Conservation (phyloP, 495 filamentous ascomycete genomes). For the Aspergillus baeticus region DNA sequence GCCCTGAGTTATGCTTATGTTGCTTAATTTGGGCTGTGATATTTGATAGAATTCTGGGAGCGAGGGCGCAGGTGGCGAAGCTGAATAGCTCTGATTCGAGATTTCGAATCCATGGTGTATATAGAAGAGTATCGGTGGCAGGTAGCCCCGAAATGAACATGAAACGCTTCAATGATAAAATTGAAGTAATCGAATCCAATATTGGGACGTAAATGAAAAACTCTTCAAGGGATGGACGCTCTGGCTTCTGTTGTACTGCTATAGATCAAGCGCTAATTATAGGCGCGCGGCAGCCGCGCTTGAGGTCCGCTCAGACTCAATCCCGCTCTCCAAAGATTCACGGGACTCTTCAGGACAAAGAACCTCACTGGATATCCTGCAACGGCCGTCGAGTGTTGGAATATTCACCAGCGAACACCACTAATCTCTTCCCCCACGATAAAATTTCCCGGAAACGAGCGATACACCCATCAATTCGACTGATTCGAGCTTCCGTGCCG, state of each 20-base stretch:
- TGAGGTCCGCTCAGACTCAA: neutral
- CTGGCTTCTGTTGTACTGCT: too few species aligned
- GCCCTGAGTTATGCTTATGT: neutral
- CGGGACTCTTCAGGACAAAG: neutral
- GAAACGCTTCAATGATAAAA: neutral
- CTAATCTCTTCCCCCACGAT: too few species aligned
- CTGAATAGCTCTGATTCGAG: neutral
- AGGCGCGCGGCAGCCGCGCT: constrained; percentile 1
- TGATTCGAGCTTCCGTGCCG: neutral
- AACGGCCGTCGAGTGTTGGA: neutral
- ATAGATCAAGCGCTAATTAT: neutral
- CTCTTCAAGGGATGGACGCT: too few species aligned
- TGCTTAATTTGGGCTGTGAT: constrained; percentile 3
- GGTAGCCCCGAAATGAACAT: neutral
- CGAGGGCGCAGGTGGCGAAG: constrained; percentile 20
- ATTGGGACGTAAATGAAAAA: too few species aligned
- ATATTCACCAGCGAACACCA: neutral
- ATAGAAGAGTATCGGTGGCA: neutral
- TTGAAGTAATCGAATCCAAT: neutral
- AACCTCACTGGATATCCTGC: neutral
- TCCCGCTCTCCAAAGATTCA: constrained; percentile 2
- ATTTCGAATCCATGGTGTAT: neutral
- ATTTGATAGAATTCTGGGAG: constrained; percentile 15
- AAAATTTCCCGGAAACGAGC: neutral
- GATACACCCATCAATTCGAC: neutral